Evolutionary conservation across 371 early-diverging fungal genomes (phyloP).

Genomic region (Sporodiniella umbellata): DNA sequence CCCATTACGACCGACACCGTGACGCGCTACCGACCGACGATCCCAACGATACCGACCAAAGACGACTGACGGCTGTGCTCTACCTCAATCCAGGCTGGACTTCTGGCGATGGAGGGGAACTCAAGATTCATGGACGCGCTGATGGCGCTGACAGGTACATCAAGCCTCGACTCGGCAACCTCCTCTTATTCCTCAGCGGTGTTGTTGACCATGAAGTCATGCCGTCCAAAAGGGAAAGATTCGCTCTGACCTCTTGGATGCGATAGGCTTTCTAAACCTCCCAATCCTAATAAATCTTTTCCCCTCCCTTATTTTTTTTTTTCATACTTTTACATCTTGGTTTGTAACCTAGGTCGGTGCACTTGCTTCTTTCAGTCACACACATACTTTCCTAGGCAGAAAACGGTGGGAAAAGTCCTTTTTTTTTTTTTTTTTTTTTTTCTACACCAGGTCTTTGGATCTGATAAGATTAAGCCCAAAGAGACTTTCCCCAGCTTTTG

Average conservation of each 20-base stretch:
- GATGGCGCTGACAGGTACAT: slow-evolving; percentile 45
- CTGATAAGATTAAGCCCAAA: no score
- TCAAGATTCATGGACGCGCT: slow-evolving; percentile 47
- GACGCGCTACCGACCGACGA: slow-evolving; percentile 64
- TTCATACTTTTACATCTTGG: background rate
- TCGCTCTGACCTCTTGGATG: slow-evolving; percentile 57
- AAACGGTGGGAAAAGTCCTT: no score
- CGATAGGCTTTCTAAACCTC: slow-evolving; percentile 23
- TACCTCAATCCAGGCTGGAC: slow-evolving; percentile 57
- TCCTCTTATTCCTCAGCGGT: slow-evolving; percentile 61
- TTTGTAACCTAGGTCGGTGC: background rate
- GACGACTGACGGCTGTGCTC: slow-evolving; percentile 60
- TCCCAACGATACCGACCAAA: slow-evolving; percentile 49
- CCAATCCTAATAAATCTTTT: no score
- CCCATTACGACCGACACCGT: slow-evolving; percentile 59
- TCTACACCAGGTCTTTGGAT: no score
- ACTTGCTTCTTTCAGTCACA: background rate
- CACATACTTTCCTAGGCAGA: no score
- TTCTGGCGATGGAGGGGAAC: slow-evolving; percentile 53
- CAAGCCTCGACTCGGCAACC: slow-evolving; percentile 47
- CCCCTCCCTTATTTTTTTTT: no score
- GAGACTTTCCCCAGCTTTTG: no score
- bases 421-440: no score
- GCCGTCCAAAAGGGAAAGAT: slow-evolving; percentile 46
- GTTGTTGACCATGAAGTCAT: slow-evolving; percentile 63